A percentile compares a stretch with the other conserved stretches of the same genome.
Conservation (phyloP, 441 rosid genomes). For the Populus hybrid region DNA sequence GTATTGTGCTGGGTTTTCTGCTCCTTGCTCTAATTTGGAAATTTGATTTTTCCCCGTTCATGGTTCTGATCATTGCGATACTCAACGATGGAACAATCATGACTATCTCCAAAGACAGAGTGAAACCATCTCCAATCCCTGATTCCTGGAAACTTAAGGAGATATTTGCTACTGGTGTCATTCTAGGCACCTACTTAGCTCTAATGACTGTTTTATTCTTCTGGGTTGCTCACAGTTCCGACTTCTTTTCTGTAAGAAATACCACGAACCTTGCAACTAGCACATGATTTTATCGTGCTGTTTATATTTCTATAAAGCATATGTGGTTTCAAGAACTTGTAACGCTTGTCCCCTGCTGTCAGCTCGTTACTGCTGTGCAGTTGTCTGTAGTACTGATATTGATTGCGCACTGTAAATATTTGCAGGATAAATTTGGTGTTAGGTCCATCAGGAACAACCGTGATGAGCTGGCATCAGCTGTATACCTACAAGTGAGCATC, state of each 20-base stretch:
- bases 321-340: conserved; percentile 1
- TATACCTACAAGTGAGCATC: conserved; percentile 92
- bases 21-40: conserved; percentile 88
- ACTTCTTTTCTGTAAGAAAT: conserved; percentile 66
- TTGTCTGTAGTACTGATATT: neutral
- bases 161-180: conserved; percentile 82
- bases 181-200: conserved; percentile 83
- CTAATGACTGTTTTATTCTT: conserved; percentile 70
- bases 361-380: neutral
- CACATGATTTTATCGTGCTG: neutral
- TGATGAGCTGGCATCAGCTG: conserved; percentile 68
- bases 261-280: neutral
- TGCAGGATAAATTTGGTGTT: conserved; percentile 62
- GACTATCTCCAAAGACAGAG: conserved; percentile 92
- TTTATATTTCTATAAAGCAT: neutral
- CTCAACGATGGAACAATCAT: conserved; percentile 94
- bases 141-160: conserved; percentile 95
- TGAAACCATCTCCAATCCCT: conserved; percentile 85
- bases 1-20: conserved; percentile 88
- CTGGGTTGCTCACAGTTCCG: conserved; percentile 57
- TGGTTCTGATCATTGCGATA: conserved; percentile 89
- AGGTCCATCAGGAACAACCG: conserved; percentile 38
- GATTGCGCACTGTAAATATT: neutral
- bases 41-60: conserved; percentile 95
- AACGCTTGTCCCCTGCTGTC: neutral